Evolutionary conservation across 495 filamentous ascomycete genomes (phyloP), one percentile per base, ranked within the genome.

Genomic region (Parmelia sp.): DNA sequence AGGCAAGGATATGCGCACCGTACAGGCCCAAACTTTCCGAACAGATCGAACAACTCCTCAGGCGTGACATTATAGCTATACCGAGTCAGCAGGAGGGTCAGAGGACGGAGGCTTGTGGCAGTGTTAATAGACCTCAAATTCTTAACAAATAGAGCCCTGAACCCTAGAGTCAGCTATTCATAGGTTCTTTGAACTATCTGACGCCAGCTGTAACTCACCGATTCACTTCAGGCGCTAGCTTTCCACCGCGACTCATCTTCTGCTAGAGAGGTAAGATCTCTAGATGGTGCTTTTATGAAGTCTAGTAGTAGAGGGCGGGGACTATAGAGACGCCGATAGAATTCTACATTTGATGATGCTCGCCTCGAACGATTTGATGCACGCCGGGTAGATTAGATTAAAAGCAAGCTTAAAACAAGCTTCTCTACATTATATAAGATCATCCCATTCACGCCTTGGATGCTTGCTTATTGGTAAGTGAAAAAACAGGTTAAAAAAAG

Each of bases 141-240:
- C 88, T 96, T 96, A 71, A 95, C 91, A 85, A 95, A 96, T 77
- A 96, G 88, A 87, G 91, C 91, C 84, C 91, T 93, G 73, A 57
- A 57, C 12, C 42, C n/a, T 15, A 23, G 6, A 21, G 53, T 63
- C n/a, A 63, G 61, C 53, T 57, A 8, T 4, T 70, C 45, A 33
- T 40, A 21, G 35, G 17, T 59, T 17, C 40, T 49, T 47, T 36
- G 15, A 37, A 25, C 51, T 45, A 58, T 9, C 19, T 35, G 39
- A 37, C 23, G 53, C 45, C 47, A 17, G 58, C 53, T 58, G n/a
- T 25, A 59, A 72, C 88, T 73, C 81, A 92, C 88, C 90, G 86
- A 83, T 95, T 95, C 79, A 93, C 91, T 88, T 96, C 91, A 75
- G 92, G 90, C 79, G 91, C 90, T 80, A 96, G 87, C 83, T 96